Evolutionary conservation across 2,329 filamentous ascomycete genomes (phyloP).

Genomic region (Elsinoe batatas): DNA sequence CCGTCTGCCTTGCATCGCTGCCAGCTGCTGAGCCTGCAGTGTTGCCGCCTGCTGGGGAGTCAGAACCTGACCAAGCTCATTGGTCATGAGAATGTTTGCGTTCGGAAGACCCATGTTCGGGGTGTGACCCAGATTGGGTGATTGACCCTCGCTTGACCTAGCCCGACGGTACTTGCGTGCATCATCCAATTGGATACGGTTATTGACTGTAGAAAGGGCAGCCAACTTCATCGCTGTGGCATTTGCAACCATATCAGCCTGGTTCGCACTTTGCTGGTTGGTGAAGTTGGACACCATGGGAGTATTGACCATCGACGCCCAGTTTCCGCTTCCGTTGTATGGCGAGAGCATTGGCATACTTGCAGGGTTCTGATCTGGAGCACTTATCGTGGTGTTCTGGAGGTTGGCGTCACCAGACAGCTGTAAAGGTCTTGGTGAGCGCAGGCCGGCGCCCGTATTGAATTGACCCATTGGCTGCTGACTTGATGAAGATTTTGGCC

Average conservation of each 20-base stretch:
- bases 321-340: conserved; percentile 75
- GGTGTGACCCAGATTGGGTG: conserved; percentile 39
- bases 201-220: conserved; percentile 94
- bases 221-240: conserved; percentile 98
- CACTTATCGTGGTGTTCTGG: conserved; percentile 72
- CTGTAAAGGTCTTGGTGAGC: conserved; percentile 66
- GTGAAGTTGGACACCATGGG: conserved; percentile 85
- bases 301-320: conserved; percentile 97
- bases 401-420: conserved; percentile 59
- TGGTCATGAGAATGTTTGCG: conserved; percentile 76
- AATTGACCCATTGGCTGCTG: conserved; percentile 78
- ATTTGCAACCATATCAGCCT: conserved; percentile 97
- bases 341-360: conserved; percentile 83
- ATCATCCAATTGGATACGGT: conserved; percentile 92
- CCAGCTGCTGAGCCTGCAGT: conserved; percentile 64
- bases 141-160: conserved; percentile 73
- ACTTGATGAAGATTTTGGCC: conserved; percentile 69
- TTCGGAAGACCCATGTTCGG: conserved; percentile 57
- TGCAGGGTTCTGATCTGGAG: conserved; percentile 52
- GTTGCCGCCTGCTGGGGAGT: conserved; percentile 47
- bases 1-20: conserved; percentile 67
- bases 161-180: conserved; percentile 91
- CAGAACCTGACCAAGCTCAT: conserved; percentile 81
- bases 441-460: conserved; percentile 67
- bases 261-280: conserved; percentile 47